Evolutionary conservation across 106 monocot genomes (phyloP).

Genomic region (Acorus calamus): DNA sequence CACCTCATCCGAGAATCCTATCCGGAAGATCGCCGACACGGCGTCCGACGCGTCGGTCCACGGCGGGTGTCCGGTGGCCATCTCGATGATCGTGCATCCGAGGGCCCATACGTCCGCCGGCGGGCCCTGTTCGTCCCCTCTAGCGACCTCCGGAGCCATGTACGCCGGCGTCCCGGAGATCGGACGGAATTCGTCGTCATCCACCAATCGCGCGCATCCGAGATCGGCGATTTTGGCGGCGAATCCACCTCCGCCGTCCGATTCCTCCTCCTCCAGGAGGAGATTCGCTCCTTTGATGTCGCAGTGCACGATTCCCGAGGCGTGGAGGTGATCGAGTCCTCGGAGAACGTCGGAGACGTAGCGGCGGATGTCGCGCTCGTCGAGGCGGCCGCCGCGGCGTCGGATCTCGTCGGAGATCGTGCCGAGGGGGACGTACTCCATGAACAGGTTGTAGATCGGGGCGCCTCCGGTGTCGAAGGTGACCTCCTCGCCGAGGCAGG

Average conservation of each 20-base stretch:
- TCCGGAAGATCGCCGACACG: slow-evolving; percentile 15
- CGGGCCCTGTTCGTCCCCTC: slow-evolving; percentile 46
- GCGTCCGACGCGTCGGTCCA: slow-evolving; percentile 27
- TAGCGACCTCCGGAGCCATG: slow-evolving; percentile 68
- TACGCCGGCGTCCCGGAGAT: slow-evolving; percentile 37
- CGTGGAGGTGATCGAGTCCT: slow-evolving; percentile 33
- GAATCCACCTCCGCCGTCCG: slow-evolving; percentile 5
- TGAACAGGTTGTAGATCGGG: slow-evolving; percentile 17
- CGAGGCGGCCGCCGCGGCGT: slow-evolving; percentile 5
- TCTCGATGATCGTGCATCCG: slow-evolving; percentile 56
- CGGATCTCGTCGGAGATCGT: slow-evolving; percentile 28
- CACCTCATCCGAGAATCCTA: slow-evolving; percentile 21
- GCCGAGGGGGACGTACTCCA: slow-evolving; percentile 38
- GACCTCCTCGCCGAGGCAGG: slow-evolving; percentile 39
- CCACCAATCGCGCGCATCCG: slow-evolving; percentile 25
- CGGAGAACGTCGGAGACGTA: slow-evolving; percentile 10
- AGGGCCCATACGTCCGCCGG: slow-evolving; percentile 67
- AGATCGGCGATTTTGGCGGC: slow-evolving; percentile 33
- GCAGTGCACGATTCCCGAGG: slow-evolving; percentile 26
- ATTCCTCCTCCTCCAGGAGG: slow-evolving; percentile 14
- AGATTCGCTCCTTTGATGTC: slow-evolving; percentile 49
- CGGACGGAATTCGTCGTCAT: not conserved
- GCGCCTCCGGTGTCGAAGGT: slow-evolving; percentile 1
- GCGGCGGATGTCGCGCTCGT: slow-evolving; percentile 12
- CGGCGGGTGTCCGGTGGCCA: slow-evolving; percentile 41